These are phyloP conservation scores for Ophiocordyceps robertsii DNA, from an alignment of 2,329 filamentous ascomycete species.

Conservation along the genomic window DNA sequence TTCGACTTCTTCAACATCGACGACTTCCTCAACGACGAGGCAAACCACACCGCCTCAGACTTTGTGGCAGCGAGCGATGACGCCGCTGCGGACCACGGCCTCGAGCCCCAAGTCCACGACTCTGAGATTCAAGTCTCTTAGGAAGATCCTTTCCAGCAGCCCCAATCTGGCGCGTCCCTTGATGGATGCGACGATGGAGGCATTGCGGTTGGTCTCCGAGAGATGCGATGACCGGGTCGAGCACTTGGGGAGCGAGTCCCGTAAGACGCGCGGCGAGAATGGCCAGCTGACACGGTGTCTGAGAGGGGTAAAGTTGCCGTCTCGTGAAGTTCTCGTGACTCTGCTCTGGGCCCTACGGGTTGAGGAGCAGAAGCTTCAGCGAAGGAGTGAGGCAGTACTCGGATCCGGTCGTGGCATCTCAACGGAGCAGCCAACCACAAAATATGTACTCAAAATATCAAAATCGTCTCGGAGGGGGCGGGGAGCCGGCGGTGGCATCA, in stretches of 20 bases:
- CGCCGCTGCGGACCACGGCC: conserved; percentile 38
- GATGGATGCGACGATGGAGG: conserved; percentile 60
- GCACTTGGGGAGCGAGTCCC: conserved; percentile 17
- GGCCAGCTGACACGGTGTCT: conserved; percentile 22
- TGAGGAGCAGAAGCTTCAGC: conserved; percentile 23
- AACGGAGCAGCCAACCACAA: conserved; percentile 10
- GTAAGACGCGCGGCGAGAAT: conserved; percentile 23
- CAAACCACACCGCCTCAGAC: conserved; percentile 29
- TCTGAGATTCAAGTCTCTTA: conserved; percentile 47
- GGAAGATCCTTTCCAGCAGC: conserved; percentile 59
- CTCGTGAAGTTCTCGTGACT: conserved; percentile 33
- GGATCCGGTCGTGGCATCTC: conserved; percentile 12
- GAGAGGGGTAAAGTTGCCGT: conserved; percentile 25
- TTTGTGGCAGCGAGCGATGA: conserved; percentile 34
- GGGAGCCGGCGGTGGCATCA: conserved; percentile 4
- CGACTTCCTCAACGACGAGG: conserved; percentile 42
- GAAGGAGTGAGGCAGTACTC: conserved; percentile 8
- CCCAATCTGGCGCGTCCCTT: conserved; percentile 61
- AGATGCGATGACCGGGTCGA: conserved; percentile 33
- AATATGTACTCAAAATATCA: conserved; percentile 10
- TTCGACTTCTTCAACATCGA: conserved; percentile 37
- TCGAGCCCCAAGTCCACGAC: conserved; percentile 40
- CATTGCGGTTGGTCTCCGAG: conserved; percentile 59
- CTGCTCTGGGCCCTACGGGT: conserved; percentile 31
- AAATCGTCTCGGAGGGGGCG: conserved; percentile 9